Base-by-base conservation (phyloP, 202 grass and related monocot genomes). In the Elaeis oleifera region DNA sequence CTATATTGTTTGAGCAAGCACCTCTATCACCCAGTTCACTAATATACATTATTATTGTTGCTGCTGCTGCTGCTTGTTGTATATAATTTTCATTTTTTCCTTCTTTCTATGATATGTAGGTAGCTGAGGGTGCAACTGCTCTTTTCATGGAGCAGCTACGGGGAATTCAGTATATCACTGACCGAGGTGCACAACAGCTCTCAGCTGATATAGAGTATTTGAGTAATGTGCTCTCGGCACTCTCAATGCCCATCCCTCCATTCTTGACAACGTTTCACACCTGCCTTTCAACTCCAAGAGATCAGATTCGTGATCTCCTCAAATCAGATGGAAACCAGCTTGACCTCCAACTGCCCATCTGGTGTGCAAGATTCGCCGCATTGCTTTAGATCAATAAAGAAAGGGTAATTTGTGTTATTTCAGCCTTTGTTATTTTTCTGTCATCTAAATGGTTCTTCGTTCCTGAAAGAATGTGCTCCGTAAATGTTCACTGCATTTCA, bases 71-170 rank as follows among this genome's bases (percentile, higher is more conserved):
- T 16, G 0, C 21, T 17, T n/a, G 16, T 53, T 16, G 24, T 51
- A 14, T 5, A 5, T 23, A 49, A 65, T 17, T 62, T 48, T 23
- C 20, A 19, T 22, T 26, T 9, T 51, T 16, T 65, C 15, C 9
- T 27, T 18, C 13, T 27, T n/a, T 67, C 18, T 19, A 17, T 67
- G 16, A 4, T 18, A 13, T 21, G 61, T 81, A 99, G 94, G 94
- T 99, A 1, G 88, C 88, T 0, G 94, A 99, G 58, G 94, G 94
- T 16, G 94, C 94, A 13, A 94, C 85, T 8, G 72, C 81, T 23
- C 16, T 99, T 53, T 99, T 99, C 88, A 87, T 84, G 94, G 94
- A 99, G 69, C 94, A 99, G 55, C 77, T 99, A 6, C 72, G 88
- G 14, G 88, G 88, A 65, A 99, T 99, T 63, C 88, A 94, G 22